These are phyloP conservation scores for Penstemon davidsonii DNA, from an alignment of 257 asterid genomes.

Conservation along the genomic window DNA sequence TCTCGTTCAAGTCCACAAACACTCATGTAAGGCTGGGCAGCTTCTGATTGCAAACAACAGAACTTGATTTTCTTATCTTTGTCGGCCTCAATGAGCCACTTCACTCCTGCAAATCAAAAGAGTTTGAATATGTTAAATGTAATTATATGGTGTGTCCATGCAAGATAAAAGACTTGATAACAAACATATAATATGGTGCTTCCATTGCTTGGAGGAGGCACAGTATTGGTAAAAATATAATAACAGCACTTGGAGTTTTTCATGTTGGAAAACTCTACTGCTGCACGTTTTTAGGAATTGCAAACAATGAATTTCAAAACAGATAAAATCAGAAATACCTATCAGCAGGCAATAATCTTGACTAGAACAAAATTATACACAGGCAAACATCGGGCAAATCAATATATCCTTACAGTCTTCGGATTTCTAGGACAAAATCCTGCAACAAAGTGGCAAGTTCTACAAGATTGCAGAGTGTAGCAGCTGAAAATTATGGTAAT, in stretches of 20 bases:
- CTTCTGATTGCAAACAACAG: conserved; percentile 87
- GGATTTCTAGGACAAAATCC: conserved; percentile 1
- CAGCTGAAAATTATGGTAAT: background rate
- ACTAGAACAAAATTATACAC: conserved; percentile 6
- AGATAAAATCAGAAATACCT: background rate
- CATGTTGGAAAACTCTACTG: background rate
- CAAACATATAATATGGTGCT: background rate
- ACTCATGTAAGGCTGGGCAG: conserved; percentile 87
- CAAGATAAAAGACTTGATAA: conserved; percentile 12
- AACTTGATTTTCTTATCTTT: conserved; percentile 76
- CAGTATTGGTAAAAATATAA: background rate
- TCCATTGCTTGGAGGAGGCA: background rate
- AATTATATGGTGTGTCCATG: background rate
- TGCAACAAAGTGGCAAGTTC: background rate
- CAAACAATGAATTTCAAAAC: background rate
- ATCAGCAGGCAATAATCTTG: background rate
- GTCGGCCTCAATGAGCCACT: conserved; percentile 73
- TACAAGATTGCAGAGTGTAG: background rate
- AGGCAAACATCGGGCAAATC: background rate
- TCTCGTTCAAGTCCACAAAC: conserved; percentile 58
- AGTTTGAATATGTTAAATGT: background rate
- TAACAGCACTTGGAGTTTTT: background rate
- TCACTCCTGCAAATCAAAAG: conserved; percentile 62
- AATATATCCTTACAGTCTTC: background rate
- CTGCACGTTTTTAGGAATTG: background rate